A percentile compares a stretch with the other conserved stretches of the same genome.
Conservation (phyloP, 176 grass and related monocot genomes). For the Chrysopogon serrulatus region DNA sequence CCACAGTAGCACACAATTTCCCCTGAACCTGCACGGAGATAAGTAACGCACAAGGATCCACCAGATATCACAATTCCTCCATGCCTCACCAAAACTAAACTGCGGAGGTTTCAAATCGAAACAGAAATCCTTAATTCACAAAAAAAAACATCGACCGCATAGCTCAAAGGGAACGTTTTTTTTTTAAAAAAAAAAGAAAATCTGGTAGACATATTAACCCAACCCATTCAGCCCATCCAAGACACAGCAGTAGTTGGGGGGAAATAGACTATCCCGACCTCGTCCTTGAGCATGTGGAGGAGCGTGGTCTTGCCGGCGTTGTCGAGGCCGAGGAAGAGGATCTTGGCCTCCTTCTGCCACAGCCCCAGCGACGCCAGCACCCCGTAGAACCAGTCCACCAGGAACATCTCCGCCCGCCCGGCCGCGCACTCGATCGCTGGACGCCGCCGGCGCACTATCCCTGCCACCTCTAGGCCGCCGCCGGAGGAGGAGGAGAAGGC, state of each 20-base stretch:
- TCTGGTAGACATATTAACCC: not conserved
- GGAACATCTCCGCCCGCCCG: constrained; percentile 67
- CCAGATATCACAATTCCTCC: not conserved
- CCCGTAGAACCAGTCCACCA: constrained; percentile 83
- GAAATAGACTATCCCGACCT: constrained; percentile 21
- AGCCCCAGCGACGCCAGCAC: constrained; percentile 71
- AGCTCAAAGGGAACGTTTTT: not conserved
- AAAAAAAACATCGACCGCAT: not conserved
- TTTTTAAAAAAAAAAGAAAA: too few species aligned
- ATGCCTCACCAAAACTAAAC: not conserved
- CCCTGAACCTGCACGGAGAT: not conserved
- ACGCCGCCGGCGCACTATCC: too few species aligned
- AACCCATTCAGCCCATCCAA: not conserved
- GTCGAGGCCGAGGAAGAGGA: constrained; percentile 84
- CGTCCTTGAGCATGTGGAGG: constrained; percentile 91
- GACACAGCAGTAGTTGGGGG: not conserved
- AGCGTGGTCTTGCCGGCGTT: constrained; percentile 86
- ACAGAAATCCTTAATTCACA: not conserved
- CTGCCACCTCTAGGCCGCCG: too few species aligned
- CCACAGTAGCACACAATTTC: not conserved
- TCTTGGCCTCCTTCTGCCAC: constrained; percentile 90
- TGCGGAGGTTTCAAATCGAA: not conserved
- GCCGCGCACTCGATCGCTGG: not conserved
- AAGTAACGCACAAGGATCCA: not conserved
- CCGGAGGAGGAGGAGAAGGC: too few species aligned